phyloP scores from a whole-genome alignment of 2,329 filamentous ascomycete species.

The Penicillium expansum region DNA sequence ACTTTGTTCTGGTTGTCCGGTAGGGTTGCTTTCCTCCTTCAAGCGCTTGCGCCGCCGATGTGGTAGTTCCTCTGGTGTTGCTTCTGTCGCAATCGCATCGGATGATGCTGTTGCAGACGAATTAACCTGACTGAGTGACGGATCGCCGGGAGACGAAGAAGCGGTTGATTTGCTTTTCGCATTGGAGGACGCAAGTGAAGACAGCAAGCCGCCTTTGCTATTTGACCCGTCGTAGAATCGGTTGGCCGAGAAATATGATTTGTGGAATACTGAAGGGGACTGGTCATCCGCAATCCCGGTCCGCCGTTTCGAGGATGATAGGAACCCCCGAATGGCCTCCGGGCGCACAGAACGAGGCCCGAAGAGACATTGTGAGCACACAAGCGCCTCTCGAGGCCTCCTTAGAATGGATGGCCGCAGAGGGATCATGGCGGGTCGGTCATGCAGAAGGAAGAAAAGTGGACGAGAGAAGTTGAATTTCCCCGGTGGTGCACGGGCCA shows the following conservation, averaged over 20 bases:
- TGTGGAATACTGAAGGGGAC: slow-evolving; percentile 30
- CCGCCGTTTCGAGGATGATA: slow-evolving; percentile 30
- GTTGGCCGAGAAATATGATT: slow-evolving; percentile 43
- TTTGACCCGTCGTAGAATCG: slow-evolving; percentile 20
- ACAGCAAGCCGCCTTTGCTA: slow-evolving; percentile 25
- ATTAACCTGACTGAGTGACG: slow-evolving; percentile 16
- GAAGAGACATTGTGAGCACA: slow-evolving; percentile 38
- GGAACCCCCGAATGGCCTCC: slow-evolving; percentile 31
- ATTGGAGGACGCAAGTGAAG: slow-evolving; percentile 28
- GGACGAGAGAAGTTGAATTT: slow-evolving; percentile 25
- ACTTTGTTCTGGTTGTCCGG: slow-evolving; percentile 28
- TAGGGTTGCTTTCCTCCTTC: slow-evolving; percentile 32
- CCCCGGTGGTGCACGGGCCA: slow-evolving; percentile 32
- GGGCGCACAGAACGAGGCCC: slow-evolving; percentile 17
- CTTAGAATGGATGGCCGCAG: slow-evolving; percentile 35
- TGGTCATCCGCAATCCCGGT: slow-evolving; percentile 30
- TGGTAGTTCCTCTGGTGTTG: slow-evolving; percentile 35
- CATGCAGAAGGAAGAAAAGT: slow-evolving; percentile 18
- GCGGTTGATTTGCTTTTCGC: slow-evolving; percentile 9
- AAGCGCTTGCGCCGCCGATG: slow-evolving; percentile 45
- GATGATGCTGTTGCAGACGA: slow-evolving; percentile 12
- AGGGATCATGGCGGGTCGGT: slow-evolving; percentile 35
- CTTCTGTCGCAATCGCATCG: slow-evolving; percentile 21
- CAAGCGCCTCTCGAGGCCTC: slow-evolving; percentile 33
- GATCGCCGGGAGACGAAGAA: slow-evolving; percentile 11